Percentiles rank a stretch among this genome's conserved stretches.
phyloP scores from a whole-genome alignment of 202 grass and related monocot genomes.

The Zoysia matrella region DNA sequence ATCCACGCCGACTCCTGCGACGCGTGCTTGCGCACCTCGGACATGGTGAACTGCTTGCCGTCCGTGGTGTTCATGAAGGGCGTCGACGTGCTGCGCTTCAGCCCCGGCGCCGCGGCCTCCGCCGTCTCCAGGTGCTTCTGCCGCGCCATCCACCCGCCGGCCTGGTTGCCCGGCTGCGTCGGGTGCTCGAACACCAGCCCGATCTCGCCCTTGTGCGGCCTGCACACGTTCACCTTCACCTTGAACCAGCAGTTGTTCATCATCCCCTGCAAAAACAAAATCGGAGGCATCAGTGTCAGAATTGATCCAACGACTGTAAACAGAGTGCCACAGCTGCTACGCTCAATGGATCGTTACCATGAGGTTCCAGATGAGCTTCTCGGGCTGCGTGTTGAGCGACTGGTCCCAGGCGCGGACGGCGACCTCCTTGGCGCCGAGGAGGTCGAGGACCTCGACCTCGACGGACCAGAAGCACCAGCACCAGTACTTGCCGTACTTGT shows the following conservation, averaged over 20 bases:
- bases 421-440: too few relatives aligned
- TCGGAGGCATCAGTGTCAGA: too few relatives aligned
- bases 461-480: too few relatives aligned
- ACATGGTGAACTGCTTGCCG: slow-evolving; percentile 72
- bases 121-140: slow-evolving; percentile 89
- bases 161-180: slow-evolving; percentile 78
- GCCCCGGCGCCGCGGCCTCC: slow-evolving; percentile 51
- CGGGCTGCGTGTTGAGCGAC: too few relatives aligned
- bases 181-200: slow-evolving; percentile 91
- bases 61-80: slow-evolving; percentile 62
- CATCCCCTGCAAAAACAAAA: slow-evolving; percentile 60
- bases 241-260: slow-evolving; percentile 99
- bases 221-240: slow-evolving; percentile 83
- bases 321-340: too few relatives aligned
- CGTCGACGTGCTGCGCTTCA: slow-evolving; percentile 82
- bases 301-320: too few relatives aligned
- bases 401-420: too few relatives aligned
- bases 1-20: slow-evolving; percentile 80
- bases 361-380: too few relatives aligned
- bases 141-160: slow-evolving; percentile 92
- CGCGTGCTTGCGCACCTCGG: slow-evolving; percentile 84
- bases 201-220: slow-evolving; percentile 88
- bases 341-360: too few relatives aligned
- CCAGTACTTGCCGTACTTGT: too few relatives aligned
- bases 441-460: too few relatives aligned